These are phyloP conservation scores for Didymella pomorum DNA, from an alignment of 2,329 filamentous ascomycete genomes.

Conservation along the genomic window DNA sequence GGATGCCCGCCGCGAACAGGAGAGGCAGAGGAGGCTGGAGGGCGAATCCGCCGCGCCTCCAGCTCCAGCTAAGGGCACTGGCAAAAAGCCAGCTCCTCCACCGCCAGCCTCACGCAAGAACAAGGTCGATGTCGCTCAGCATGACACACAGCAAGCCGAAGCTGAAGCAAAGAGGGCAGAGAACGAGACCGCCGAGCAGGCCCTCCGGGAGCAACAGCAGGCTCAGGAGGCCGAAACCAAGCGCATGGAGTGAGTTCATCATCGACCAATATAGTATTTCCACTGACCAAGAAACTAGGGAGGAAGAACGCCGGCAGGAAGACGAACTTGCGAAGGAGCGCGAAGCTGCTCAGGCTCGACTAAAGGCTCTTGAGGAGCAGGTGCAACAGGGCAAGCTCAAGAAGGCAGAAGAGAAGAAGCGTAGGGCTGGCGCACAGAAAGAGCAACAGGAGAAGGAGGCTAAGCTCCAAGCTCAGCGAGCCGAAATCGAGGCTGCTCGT, in stretches of 20 bases:
- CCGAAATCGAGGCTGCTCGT: constrained; percentile 89
- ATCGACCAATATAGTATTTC: background rate
- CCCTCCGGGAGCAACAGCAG: constrained; percentile 73
- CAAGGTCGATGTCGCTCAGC: constrained; percentile 63
- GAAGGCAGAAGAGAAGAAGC: constrained; percentile 95
- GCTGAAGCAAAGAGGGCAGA: constrained; percentile 69
- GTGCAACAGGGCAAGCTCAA: constrained; percentile 91
- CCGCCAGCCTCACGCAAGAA: constrained; percentile 77
- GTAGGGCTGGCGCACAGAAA: constrained; percentile 85
- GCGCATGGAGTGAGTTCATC: constrained; percentile 78
- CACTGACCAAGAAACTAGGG: constrained; percentile 61
- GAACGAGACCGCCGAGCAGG: constrained; percentile 60
- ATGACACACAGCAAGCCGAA: constrained; percentile 63
- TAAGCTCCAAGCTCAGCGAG: constrained; percentile 81
- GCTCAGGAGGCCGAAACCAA: constrained; percentile 76
- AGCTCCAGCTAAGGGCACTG: constrained; percentile 52
- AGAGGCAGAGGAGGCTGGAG: constrained; percentile 82
- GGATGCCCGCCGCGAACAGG: constrained; percentile 85
- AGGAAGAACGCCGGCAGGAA: constrained; percentile 77
- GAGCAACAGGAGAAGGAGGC: constrained; percentile 89
- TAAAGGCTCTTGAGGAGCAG: constrained; percentile 91
- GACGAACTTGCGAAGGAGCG: constrained; percentile 81
- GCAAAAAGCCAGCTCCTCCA: constrained; percentile 69
- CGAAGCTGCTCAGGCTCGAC: constrained; percentile 79
- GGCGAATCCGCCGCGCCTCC: constrained; percentile 76